Evolutionary conservation across 2,329 filamentous ascomycete genomes (phyloP), one percentile per base, ranked within the genome.

Genomic region (Colletotrichum gloeosporioides): DNA sequence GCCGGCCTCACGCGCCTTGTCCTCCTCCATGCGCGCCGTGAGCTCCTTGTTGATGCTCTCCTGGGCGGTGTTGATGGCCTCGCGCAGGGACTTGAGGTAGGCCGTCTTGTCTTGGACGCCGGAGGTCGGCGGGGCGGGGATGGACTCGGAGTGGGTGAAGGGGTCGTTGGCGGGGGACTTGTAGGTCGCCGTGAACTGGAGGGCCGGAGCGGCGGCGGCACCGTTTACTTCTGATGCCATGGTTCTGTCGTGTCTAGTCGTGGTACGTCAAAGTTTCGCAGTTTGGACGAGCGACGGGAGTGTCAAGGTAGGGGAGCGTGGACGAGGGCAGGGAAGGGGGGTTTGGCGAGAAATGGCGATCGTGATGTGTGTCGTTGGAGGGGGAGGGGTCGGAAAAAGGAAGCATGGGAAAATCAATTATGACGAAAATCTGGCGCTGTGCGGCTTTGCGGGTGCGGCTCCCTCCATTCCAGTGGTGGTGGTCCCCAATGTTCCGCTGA

Each of bases 1-100:
- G 27, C 73, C 83, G 4, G 84, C 85, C 18, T 88, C 88, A 16
- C 86, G 85, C 10, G 85, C 86, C 81, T 93, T 94, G 82, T 96
- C 94, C 77, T 94, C 89, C 49, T 93, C 93, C 95, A 96, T 96
- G 73, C 93, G 91, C 69, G 87, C 83, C 7, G 95, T 96, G 75
- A 96, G 88, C 82, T 94, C 92, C 78, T 86, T 87, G 85, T 96
- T 96, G 82, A 96, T 87, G 67, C 89, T 86, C 73, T 89, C 89
- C 82, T 96, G 95, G n/a, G 94, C 85, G 10, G 87, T 82, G 2
- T 85, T 82, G 34, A 92, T 87, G n/a, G 91, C 90, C 15, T 85
- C 80, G 63, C 93, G 90, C 13, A 96, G 89, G 31, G 87, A 83
- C 55, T 84, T 81, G 32, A 96, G 90, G 83, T 93, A 94, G 10